A percentile compares a stretch with the other conserved stretches of the same genome.
These are phyloP conservation scores for Millerozyma miso DNA, from an alignment of 805 yeast genomes.

Conservation along the genomic window DNA sequence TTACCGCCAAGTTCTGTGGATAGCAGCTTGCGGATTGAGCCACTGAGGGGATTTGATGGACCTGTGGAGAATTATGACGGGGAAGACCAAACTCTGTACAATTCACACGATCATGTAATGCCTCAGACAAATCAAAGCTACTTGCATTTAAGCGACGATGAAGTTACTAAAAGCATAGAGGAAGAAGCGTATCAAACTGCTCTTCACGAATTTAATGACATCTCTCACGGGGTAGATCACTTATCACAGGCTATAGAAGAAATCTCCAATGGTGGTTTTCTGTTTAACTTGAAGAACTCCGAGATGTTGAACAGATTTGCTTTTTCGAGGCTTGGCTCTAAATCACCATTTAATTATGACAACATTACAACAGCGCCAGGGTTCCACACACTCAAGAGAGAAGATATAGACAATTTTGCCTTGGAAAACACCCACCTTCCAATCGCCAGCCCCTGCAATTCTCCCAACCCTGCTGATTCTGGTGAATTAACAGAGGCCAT, in stretches of 20 bases:
- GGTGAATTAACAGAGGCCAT: neutral
- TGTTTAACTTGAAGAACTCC: constrained; percentile 22
- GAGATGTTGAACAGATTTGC: constrained; percentile 24
- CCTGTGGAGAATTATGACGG: neutral
- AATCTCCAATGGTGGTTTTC: constrained; percentile 21
- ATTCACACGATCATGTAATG: neutral
- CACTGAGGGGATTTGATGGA: neutral
- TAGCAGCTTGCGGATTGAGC: neutral
- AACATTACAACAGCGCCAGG: neutral
- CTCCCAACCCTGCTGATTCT: too few species aligned
- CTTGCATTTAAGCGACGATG: neutral
- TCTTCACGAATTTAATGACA: constrained; percentile 1
- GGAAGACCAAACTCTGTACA: neutral
- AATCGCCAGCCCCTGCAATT: neutral
- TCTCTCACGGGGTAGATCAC: constrained; percentile 23
- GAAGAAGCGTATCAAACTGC: neutral
- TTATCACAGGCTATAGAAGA: constrained; percentile 22
- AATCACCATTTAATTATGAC: neutral
- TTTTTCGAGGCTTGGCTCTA: constrained; percentile 4
- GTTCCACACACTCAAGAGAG: neutral
- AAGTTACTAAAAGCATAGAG: neutral
- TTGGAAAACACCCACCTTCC: neutral
- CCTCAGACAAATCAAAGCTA: neutral
- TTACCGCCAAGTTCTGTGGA: neutral
- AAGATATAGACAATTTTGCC: neutral